Evolutionary conservation across 164 flowering plant genomes (phyloP).

Genomic region (Sextonia rubra): DNA sequence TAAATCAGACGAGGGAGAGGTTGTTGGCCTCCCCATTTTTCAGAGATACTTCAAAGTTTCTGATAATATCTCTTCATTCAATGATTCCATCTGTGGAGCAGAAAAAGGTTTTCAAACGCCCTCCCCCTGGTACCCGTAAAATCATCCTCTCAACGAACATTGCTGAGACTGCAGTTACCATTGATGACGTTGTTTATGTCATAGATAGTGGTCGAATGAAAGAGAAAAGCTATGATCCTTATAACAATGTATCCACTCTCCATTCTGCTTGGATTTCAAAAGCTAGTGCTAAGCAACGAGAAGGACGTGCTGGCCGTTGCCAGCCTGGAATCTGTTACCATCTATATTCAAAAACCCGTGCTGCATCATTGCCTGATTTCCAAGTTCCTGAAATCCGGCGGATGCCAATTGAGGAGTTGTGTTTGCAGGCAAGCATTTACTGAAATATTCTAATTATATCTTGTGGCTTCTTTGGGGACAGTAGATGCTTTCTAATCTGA

Average conservation of each 20-base stretch:
- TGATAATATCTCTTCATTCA: constrained; percentile 77
- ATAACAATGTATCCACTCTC: constrained; percentile 87
- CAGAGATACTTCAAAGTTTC: constrained; percentile 55
- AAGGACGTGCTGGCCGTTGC: constrained; percentile 98
- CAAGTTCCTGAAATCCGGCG: constrained; percentile 92
- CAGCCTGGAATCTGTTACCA: constrained; percentile 94
- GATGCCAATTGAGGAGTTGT: constrained; percentile 91
- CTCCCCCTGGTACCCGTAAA: constrained; percentile 84
- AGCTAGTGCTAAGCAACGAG: constrained; percentile 93
- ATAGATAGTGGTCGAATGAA: constrained; percentile 95
- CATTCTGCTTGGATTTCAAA: constrained; percentile 94
- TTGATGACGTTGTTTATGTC: constrained; percentile 95
- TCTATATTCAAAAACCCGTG: constrained; percentile 74
- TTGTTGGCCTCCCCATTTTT: constrained; percentile 53
- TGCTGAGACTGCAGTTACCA: constrained; percentile 92
- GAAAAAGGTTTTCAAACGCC: constrained; percentile 68
- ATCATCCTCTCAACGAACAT: constrained; percentile 91
- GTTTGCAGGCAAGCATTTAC: constrained; percentile 67
- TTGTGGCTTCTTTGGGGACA: background rate
- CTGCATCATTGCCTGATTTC: constrained; percentile 70
- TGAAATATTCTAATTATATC: background rate
- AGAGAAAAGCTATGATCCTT: constrained; percentile 95
- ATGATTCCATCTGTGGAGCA: constrained; percentile 90
- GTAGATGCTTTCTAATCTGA: background rate
- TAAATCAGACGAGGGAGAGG: constrained; percentile 55